Base-by-base conservation (phyloP, 179 eudicot genomes). In the Silene noctiflora region DNA sequence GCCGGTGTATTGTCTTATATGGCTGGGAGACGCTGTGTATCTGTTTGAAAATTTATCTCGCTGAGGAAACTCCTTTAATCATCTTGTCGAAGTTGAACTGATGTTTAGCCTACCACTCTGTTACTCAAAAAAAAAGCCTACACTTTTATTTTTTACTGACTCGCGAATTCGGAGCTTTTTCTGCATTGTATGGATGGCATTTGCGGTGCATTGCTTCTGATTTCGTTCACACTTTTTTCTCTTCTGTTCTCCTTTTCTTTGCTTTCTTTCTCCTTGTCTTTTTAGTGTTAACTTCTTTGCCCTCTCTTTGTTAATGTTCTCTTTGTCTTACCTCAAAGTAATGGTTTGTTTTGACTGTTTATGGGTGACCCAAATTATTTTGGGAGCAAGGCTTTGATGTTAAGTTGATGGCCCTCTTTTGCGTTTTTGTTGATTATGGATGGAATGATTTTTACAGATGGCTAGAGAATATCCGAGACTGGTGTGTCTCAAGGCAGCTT, bases 401-500 rank as follows among this genome's bases (percentile, higher is more conserved):
- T 92, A 59, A 79, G 89, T 56, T 97, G 94, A 5, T 94, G 96
- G 97, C 97, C 94, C 6, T 31, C 59, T 51, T 27, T 42, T 25
- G 29, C 56, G 16, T 55, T 17, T 16, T 13, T 59, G 27, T 56
- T 68, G 3, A 69, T 76, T 16, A 70, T 46, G 66, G 66, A 56
- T 31, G 44, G 16, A 55, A 59, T 73, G 5, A 21, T 48, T 51
- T 25, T 80, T 66, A 25, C 91, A 93, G 98, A 80, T 95, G 99
- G 99, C 97, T 95, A 67, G 97, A 91, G 80, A 95, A 91, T 69
- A 95, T 93, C 72, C 93, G 95, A 56, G 99, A 93, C 83, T 91
- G 99, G 99, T 95, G 97, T 78, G 78, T 95, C 62, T 95, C 98
- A 72, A 89, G 98, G 88, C 99, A 95, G 80, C 95, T 95, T 71